Conservation (phyloP, 805 yeast species). For the Yarrowia sp. region DNA sequence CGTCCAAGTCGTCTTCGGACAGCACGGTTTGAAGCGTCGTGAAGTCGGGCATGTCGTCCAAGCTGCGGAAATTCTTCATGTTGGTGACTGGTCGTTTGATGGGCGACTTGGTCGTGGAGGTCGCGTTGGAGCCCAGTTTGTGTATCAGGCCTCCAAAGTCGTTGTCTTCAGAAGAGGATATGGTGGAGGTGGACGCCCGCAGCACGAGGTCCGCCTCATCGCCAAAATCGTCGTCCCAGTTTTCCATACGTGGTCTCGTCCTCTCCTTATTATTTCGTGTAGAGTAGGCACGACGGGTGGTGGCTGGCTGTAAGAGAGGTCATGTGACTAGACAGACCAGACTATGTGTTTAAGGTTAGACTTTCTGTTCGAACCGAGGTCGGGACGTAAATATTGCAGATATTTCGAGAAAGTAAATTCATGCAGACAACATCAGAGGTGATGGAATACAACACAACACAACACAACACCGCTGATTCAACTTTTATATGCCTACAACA, state of each 20-base stretch:
- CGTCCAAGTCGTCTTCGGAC: slow-evolving; percentile 16
- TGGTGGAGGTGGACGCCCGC: slow-evolving; percentile 33
- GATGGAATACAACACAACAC: too few relatives aligned
- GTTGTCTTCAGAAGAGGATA: slow-evolving; percentile 24
- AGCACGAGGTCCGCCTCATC: slow-evolving; percentile 37
- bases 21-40: slow-evolving; percentile 26
- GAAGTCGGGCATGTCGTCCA: slow-evolving; percentile 26
- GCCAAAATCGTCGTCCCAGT: slow-evolving; percentile 38
- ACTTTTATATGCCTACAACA: too few relatives aligned
- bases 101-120: slow-evolving; percentile 17
- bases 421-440: too few relatives aligned
- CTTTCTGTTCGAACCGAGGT: slow-evolving; percentile 10
- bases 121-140: slow-evolving; percentile 9
- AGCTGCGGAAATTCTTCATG: slow-evolving; percentile 20
- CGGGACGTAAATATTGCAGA: neutral
- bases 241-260: slow-evolving; percentile 1
- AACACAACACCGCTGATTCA: too few relatives aligned
- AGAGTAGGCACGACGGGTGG: neutral
- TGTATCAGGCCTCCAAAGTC: slow-evolving; percentile 19
- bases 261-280: neutral
- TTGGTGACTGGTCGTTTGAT: slow-evolving; percentile 7
- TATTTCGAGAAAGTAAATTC: neutral
- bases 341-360: neutral
- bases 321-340: slow-evolving; percentile 6
- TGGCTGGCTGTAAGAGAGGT: slow-evolving; percentile 9